Evolutionary conservation across 805 yeast species (phyloP).

Genomic region (Ogataea henricii): DNA sequence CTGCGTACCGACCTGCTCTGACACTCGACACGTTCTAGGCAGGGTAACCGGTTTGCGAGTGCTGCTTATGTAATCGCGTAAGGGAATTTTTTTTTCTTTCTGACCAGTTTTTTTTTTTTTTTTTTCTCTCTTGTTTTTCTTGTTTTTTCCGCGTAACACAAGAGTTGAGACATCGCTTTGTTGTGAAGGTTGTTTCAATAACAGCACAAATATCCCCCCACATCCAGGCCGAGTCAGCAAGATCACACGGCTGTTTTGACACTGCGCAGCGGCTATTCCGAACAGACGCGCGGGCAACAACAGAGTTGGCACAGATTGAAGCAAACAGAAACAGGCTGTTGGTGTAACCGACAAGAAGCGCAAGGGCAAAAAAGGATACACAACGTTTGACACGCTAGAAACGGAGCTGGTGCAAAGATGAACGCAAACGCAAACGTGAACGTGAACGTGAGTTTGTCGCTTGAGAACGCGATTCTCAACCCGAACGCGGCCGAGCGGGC

Average conservation of each 20-base stretch:
- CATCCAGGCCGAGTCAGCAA: background rate
- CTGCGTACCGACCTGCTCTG: conserved; percentile 14
- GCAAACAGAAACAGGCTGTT: background rate
- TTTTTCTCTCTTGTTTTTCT: background rate
- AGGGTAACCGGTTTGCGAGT: background rate
- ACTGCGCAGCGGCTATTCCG: background rate
- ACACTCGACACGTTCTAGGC: conserved; percentile 18
- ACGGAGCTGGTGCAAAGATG: background rate
- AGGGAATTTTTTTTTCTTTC: background rate
- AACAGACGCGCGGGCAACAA: background rate
- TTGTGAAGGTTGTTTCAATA: background rate
- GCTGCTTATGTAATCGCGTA: background rate
- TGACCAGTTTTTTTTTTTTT: conserved; percentile 3
- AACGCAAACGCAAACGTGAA: conserved; percentile 43
- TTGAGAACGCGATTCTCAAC: conserved; percentile 78
- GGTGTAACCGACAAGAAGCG: conserved; percentile 1
- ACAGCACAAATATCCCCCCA: background rate
- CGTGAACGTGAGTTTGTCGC: conserved; percentile 71
- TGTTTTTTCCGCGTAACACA: conserved; percentile 6
- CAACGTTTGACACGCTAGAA: background rate
- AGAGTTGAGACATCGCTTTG: conserved; percentile 1
- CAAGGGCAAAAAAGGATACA: background rate
- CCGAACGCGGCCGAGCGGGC: conserved; percentile 67
- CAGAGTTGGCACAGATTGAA: background rate
- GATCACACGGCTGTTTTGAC: background rate